phyloP scores from a whole-genome alignment of 192 early-diverging fungal species.

The Gaertneriomyces semiglobifer region DNA sequence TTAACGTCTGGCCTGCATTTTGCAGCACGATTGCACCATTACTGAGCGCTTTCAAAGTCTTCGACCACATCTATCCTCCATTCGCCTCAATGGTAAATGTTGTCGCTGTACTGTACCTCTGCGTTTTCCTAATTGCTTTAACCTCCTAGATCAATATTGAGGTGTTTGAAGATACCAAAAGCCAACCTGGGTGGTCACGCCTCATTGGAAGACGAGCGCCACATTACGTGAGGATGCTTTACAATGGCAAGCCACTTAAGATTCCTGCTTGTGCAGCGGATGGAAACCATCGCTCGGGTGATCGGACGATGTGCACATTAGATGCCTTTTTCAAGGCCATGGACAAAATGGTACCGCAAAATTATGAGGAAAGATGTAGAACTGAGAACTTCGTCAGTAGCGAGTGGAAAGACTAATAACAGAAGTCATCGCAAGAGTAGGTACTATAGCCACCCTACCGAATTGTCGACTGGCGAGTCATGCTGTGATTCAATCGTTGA shows the following conservation, averaged over 20 bases:
- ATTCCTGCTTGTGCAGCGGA: slow-evolving; percentile 27
- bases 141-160: slow-evolving; percentile 21
- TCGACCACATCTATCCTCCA: slow-evolving; percentile 23
- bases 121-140: neutral
- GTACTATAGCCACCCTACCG: too few species aligned
- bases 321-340: slow-evolving; percentile 34
- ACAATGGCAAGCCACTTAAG: slow-evolving; percentile 26
- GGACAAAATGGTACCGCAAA: slow-evolving; percentile 30
- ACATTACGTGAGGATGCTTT: slow-evolving; percentile 33
- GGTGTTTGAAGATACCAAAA: slow-evolving; percentile 20
- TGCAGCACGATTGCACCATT: slow-evolving; percentile 28
- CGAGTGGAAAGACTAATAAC: neutral
- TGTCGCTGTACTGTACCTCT: neutral
- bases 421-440: too few species aligned
- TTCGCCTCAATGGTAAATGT: slow-evolving; percentile 25
- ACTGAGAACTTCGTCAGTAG: slow-evolving; percentile 6
- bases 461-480: too few species aligned
- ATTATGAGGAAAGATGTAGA: slow-evolving; percentile 24
- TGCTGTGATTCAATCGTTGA: too few species aligned
- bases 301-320: slow-evolving; percentile 34
- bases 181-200: slow-evolving; percentile 2
- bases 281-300: slow-evolving; percentile 16
- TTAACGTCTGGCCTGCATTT: neutral
- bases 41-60: slow-evolving; percentile 22
- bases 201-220: slow-evolving; percentile 2